Percentiles rank a stretch among this genome's conserved stretches.
Conservation (phyloP, 1,284 basidiomycete genomes). For the Naganishia albida region DNA sequence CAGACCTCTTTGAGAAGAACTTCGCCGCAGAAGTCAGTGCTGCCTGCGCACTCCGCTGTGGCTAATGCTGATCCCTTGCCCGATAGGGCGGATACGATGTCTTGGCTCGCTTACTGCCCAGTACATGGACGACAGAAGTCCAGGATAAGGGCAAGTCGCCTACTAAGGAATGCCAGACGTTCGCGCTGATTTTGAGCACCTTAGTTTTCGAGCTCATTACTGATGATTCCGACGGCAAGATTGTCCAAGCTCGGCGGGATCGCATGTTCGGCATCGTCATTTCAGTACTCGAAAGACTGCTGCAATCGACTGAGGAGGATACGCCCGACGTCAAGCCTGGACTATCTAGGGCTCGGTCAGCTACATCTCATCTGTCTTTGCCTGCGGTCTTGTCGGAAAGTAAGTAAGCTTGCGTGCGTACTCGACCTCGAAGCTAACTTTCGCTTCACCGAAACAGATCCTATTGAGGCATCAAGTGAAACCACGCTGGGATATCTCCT, state of each 20-base stretch:
- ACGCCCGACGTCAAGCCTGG: slow-evolving; percentile 27
- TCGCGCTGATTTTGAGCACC: neutral
- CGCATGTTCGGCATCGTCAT: slow-evolving; percentile 39
- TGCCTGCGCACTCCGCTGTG: neutral
- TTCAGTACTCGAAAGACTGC: slow-evolving; percentile 44
- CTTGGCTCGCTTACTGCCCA: slow-evolving; percentile 43
- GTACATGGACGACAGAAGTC: slow-evolving; percentile 44
- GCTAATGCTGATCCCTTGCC: neutral
- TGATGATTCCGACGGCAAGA: slow-evolving; percentile 38
- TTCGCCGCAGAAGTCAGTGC: slow-evolving; percentile 38
- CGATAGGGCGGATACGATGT: slow-evolving; percentile 51
- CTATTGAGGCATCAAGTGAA: slow-evolving; percentile 18
- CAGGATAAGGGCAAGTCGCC: slow-evolving; percentile 39
- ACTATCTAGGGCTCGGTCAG: slow-evolving; percentile 6
- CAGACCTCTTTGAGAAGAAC: slow-evolving; percentile 48
- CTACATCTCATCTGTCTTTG: slow-evolving; percentile 14
- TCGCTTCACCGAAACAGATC: neutral
- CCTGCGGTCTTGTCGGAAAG: slow-evolving; percentile 1
- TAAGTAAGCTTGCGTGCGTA: neutral
- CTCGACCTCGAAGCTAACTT: neutral
- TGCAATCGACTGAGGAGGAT: slow-evolving; percentile 43
- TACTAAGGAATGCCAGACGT: neutral
- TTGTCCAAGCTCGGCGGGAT: slow-evolving; percentile 32
- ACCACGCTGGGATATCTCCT: slow-evolving; percentile 41
- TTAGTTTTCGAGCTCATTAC: slow-evolving; percentile 30